Base-by-base conservation (phyloP, 768 basidiomycete species). In the Trametes cinnabarina region DNA sequence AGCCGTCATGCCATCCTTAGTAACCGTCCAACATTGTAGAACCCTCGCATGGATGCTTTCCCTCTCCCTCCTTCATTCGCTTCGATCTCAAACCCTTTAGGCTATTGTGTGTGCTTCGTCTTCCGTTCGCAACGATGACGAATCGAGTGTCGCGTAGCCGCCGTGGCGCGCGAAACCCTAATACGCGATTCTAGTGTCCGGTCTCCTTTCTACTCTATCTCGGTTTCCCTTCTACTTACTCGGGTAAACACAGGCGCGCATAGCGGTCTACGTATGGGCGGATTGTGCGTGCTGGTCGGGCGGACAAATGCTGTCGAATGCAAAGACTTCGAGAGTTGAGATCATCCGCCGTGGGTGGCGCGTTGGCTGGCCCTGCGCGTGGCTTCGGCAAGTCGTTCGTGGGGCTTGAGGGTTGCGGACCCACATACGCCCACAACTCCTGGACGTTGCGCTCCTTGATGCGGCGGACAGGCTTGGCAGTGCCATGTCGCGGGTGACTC, bases 341-440 rank as follows among this genome's bases (percentile, higher is more conserved):
- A n/a, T n/a, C n/a, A n/a, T n/a, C n/a, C n/a, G n/a, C n/a, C n/a
- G n/a, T n/a, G n/a, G n/a, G n/a, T n/a, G n/a, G n/a, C n/a, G n/a
- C n/a, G n/a, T n/a, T n/a, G n/a, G n/a, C n/a, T n/a, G n/a, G n/a
- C n/a, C n/a, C n/a, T n/a, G n/a, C n/a, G n/a, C n/a, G n/a, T n/a
- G n/a, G n/a, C n/a, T n/a, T n/a, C n/a, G n/a, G n/a, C n/a, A n/a
- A n/a, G n/a, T n/a, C n/a, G n/a, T n/a, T n/a, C n/a, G n/a, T n/a
- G n/a, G n/a, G n/a, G n/a, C n/a, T n/a, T n/a, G n/a, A n/a, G n/a
- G n/a, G n/a, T n/a, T 17, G 25, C 17, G 57, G 57, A 58, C 57
- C 57, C 44, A 58, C 51, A 58, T 20, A 50, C 50, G 52, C 57
- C 57, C 57, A 58, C 46, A 58, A 39, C 9, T 25, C n/a, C 35